Percentiles rank a stretch among this genome's conserved stretches.
These are phyloP conservation scores for Arabidopsis lyrata DNA, from an alignment of 441 rosid species.

Conservation along the genomic window DNA sequence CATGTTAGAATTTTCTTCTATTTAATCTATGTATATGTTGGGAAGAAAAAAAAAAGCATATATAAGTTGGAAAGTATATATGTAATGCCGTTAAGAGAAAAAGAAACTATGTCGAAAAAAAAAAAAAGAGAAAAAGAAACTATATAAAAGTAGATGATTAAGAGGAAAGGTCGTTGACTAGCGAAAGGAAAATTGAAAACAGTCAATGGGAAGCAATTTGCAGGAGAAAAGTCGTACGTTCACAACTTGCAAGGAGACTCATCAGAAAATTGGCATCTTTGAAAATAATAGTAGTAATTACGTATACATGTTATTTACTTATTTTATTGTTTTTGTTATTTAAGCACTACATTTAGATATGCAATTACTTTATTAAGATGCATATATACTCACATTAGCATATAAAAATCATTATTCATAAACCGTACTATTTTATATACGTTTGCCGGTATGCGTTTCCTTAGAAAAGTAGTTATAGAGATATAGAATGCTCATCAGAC, in stretches of 20 bases:
- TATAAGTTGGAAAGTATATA: neutral
- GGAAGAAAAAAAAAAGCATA: neutral
- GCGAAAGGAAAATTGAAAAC: neutral
- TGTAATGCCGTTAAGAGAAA: neutral
- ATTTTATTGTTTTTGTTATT: constrained; percentile 18
- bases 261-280: constrained; percentile 39
- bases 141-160: neutral
- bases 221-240: constrained; percentile 26
- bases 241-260: constrained; percentile 34
- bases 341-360: constrained; percentile 40
- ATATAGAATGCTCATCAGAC: neutral
- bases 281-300: constrained; percentile 24
- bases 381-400: constrained; percentile 41
- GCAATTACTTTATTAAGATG: constrained; percentile 44
- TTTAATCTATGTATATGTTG: neutral
- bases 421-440: constrained; percentile 16
- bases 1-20: neutral
- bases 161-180: constrained; percentile 32
- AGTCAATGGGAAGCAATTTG: constrained; percentile 27
- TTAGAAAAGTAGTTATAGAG: neutral
- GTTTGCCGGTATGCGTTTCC: neutral
- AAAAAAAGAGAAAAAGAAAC: too few relatives aligned
- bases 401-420: constrained; percentile 4
- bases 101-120: too few relatives aligned
- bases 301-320: constrained; percentile 4